Evolutionary conservation across 345 rosid genomes (phyloP).

Genomic region (Linum tenue): DNA sequence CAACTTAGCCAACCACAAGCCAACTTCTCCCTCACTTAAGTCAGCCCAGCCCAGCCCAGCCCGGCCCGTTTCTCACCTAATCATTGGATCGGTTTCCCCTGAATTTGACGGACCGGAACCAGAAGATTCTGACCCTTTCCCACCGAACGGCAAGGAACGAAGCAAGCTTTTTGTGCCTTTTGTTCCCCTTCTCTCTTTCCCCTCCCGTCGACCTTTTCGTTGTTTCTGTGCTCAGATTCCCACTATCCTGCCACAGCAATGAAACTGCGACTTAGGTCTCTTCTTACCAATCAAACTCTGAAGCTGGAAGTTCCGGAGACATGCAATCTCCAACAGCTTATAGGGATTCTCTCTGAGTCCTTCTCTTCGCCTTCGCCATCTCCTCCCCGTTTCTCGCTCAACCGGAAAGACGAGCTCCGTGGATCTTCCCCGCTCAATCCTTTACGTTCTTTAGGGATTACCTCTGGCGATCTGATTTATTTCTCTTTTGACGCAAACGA

Average conservation of each 20-base stretch:
- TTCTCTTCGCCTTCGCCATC: conserved; percentile 17
- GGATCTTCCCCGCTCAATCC: conserved; percentile 36
- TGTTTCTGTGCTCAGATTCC: too few relatives aligned
- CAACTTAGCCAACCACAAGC: too few relatives aligned
- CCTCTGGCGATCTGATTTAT: conserved; percentile 62
- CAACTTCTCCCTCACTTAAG: too few relatives aligned
- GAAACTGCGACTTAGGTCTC: conserved; percentile 56
- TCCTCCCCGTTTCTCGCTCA: conserved; percentile 53
- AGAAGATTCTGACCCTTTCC: too few relatives aligned
- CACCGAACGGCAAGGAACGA: too few relatives aligned
- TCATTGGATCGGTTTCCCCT: too few relatives aligned
- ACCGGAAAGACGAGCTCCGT: conserved; percentile 50
- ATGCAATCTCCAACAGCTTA: conserved; percentile 31
- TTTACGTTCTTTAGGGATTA: conserved; percentile 47
- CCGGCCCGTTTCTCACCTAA: too few relatives aligned
- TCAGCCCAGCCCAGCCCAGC: too few relatives aligned
- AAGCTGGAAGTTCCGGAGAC: conserved; percentile 40
- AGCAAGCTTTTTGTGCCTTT: too few relatives aligned
- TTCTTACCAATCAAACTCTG: conserved; percentile 40
- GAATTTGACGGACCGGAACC: too few relatives aligned
- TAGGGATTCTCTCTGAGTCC: conserved; percentile 20
- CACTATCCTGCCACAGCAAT: conserved; percentile 14
- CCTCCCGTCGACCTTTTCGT: too few relatives aligned
- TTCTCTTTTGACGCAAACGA: conserved; percentile 32
- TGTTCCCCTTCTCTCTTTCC: too few relatives aligned